Evolutionary conservation across 352 stramenopile species (phyloP).

Genomic region (Aphanomyces stellatus): DNA sequence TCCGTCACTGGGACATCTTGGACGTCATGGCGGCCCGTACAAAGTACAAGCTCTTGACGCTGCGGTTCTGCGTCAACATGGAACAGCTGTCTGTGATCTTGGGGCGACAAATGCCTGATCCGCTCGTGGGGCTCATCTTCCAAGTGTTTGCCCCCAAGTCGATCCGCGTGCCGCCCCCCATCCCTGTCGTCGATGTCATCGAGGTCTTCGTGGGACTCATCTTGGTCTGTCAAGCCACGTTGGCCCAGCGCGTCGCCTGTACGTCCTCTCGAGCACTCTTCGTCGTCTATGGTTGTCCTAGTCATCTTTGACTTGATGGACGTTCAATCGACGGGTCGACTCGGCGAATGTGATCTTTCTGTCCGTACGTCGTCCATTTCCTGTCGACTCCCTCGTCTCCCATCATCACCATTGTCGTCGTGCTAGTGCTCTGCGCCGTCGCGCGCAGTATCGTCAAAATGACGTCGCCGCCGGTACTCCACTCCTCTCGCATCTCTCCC

Average conservation of each 20-base stretch:
- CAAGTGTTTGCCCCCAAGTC: slow-evolving; percentile 36
- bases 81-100: slow-evolving; percentile 41
- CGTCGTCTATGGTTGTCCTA: neutral
- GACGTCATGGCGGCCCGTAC: neutral
- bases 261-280: neutral
- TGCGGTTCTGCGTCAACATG: slow-evolving; percentile 48
- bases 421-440: neutral
- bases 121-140: slow-evolving; percentile 31
- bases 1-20: slow-evolving; percentile 8
- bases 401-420: no score
- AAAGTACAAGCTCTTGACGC: slow-evolving; percentile 42
- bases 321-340: neutral
- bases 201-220: slow-evolving; percentile 52
- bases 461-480: neutral
- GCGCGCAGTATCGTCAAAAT: slow-evolving; percentile 12
- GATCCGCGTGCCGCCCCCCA: slow-evolving; percentile 44
- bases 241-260: slow-evolving; percentile 9
- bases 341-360: neutral
- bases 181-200: slow-evolving; percentile 58
- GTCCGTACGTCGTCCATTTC: slow-evolving; percentile 1
- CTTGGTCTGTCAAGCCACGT: slow-evolving; percentile 47
- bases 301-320: slow-evolving; percentile 7
- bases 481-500: neutral
- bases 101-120: slow-evolving; percentile 18
- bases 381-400: no score